phyloP scores from a whole-genome alignment of 1,284 basidiomycete genomes.

The Gymnopus androsaceus region DNA sequence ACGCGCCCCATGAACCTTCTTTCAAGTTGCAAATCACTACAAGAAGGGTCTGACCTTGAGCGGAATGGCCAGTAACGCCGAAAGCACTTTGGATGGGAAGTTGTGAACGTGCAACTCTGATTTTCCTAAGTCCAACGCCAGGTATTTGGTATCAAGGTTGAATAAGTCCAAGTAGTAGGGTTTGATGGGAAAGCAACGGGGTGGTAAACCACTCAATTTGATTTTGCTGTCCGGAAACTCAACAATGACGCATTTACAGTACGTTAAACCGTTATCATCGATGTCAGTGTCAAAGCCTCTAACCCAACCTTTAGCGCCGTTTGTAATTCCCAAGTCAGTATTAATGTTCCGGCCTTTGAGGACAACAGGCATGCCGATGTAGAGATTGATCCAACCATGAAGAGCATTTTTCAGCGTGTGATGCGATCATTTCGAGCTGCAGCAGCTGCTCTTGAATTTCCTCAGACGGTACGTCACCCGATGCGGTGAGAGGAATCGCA shows the following conservation, averaged over 20 bases:
- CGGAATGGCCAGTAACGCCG: constrained; percentile 10
- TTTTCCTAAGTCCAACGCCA: not conserved
- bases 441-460: not conserved
- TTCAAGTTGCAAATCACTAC: constrained; percentile 15
- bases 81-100: constrained; percentile 12
- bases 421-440: constrained; percentile 9
- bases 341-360: constrained; percentile 26
- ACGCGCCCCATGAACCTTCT: constrained; percentile 9
- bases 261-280: not conserved
- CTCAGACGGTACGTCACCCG: not conserved
- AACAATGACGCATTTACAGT: constrained; percentile 22
- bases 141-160: constrained; percentile 7
- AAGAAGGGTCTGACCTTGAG: constrained; percentile 22
- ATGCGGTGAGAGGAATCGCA: not conserved
- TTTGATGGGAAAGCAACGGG: constrained; percentile 21
- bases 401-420: not conserved
- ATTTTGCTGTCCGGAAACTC: constrained; percentile 27
- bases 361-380: constrained; percentile 33
- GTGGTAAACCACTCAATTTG: constrained; percentile 20
- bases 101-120: not conserved
- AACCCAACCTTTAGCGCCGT: constrained; percentile 26
- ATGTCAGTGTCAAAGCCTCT: not conserved
- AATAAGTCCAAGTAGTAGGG: constrained; percentile 22
- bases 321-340: constrained; percentile 32
- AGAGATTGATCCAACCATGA: constrained; percentile 22